These are phyloP conservation scores for Myxozyma sirexii DNA, from an alignment of 805 yeast species.

Conservation along the genomic window DNA sequence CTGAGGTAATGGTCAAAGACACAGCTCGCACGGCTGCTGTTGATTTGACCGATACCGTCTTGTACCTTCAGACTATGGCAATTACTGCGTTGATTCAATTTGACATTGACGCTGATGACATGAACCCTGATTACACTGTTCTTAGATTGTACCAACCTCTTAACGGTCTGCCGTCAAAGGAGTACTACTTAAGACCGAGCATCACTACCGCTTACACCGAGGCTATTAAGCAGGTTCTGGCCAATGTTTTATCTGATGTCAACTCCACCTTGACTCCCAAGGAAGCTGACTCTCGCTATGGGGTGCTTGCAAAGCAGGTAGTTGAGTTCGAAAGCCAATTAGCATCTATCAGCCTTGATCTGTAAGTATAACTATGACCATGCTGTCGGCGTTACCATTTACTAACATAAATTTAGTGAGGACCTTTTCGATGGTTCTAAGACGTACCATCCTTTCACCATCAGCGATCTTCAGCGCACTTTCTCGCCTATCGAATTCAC, in stretches of 20 bases:
- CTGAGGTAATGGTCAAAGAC: neutral
- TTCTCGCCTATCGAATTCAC: conserved; percentile 25
- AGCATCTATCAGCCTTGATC: conserved; percentile 27
- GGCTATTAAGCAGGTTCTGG: conserved; percentile 28
- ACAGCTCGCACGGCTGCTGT: conserved; percentile 21
- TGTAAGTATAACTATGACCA: conserved; percentile 20
- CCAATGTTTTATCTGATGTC: conserved; percentile 25
- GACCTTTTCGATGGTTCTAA: conserved; percentile 29
- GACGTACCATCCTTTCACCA: conserved; percentile 32
- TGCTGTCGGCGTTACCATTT: no score
- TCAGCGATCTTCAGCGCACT: conserved; percentile 20
- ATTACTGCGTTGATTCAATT: conserved; percentile 30
- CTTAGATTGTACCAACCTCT: conserved; percentile 26
- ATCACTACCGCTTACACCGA: conserved; percentile 18
- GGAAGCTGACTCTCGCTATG: conserved; percentile 23
- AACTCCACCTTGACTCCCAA: conserved; percentile 10
- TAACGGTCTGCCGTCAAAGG: conserved; percentile 34
- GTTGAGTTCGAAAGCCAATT: conserved; percentile 28
- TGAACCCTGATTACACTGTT: conserved; percentile 29
- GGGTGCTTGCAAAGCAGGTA: conserved; percentile 26
- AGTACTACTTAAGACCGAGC: conserved; percentile 23
- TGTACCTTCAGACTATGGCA: conserved; percentile 27
- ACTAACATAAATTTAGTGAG: conserved; percentile 21
- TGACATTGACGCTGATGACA: conserved; percentile 32
- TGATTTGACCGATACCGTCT: conserved; percentile 28